phyloP scores from a whole-genome alignment of 495 filamentous ascomycete species.

The Penicillium daleae region DNA sequence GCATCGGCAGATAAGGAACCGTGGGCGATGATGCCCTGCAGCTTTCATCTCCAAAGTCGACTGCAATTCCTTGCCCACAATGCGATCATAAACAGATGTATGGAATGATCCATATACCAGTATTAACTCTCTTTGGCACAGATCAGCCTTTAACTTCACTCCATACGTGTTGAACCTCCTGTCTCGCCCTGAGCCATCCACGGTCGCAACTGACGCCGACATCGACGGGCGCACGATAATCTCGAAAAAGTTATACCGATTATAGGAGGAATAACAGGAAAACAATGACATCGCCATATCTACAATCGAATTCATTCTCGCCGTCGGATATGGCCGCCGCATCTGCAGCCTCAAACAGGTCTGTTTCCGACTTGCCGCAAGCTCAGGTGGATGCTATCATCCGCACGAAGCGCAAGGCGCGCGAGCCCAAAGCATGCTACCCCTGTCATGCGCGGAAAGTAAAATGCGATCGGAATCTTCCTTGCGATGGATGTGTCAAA shows the following conservation, averaged over 20 bases:
- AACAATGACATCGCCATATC: constrained; percentile 47
- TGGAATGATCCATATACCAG: constrained; percentile 2
- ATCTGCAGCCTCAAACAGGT: constrained; percentile 26
- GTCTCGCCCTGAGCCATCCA: not conserved
- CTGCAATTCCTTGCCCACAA: constrained; percentile 19
- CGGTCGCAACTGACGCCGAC: constrained; percentile 9
- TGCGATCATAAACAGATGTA: constrained; percentile 14
- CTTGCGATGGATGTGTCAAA: constrained; percentile 75
- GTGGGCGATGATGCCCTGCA: constrained; percentile 16
- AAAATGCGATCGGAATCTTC: constrained; percentile 73
- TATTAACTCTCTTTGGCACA: not conserved
- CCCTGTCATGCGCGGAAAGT: constrained; percentile 75
- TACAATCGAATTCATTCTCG: constrained; percentile 41
- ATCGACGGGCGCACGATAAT: constrained; percentile 18
- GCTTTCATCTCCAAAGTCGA: constrained; percentile 18
- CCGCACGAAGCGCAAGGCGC: constrained; percentile 52
- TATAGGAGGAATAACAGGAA: not conserved
- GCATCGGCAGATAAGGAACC: constrained; percentile 11
- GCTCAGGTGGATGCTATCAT: constrained; percentile 55
- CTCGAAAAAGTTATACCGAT: constrained; percentile 6
- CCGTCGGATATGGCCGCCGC: constrained; percentile 36
- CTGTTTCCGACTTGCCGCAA: constrained; percentile 50
- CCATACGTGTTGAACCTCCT: not conserved
- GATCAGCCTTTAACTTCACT: not conserved
- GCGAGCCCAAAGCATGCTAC: constrained; percentile 65